A percentile compares a stretch with the other conserved stretches of the same genome.
Evolutionary conservation across 441 rosid genomes (phyloP).

Genomic region (Arabidopsis lyrata): DNA sequence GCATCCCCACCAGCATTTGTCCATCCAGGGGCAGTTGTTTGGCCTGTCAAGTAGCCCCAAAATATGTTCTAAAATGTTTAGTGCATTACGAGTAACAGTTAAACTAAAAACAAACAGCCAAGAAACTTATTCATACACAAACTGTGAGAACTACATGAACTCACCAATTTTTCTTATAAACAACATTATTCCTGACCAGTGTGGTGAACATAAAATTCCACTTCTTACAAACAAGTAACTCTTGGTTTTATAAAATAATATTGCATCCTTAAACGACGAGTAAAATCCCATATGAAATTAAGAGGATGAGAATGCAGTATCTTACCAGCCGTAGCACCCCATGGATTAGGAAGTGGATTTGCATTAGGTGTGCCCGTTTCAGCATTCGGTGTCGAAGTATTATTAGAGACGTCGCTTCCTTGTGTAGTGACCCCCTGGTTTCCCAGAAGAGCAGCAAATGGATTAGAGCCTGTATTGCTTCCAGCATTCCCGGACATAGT

Average conservation of each 20-base stretch:
- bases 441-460: constrained; percentile 73
- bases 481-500: constrained; percentile 59
- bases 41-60: constrained; percentile 49
- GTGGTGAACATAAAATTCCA: constrained; percentile 17
- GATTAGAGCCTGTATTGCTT: constrained; percentile 56
- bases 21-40: constrained; percentile 50
- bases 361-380: constrained; percentile 63
- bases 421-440: constrained; percentile 58
- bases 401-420: constrained; percentile 50
- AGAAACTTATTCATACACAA: constrained; percentile 12
- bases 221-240: constrained; percentile 9
- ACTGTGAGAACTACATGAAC: constrained; percentile 14
- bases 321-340: constrained; percentile 65
- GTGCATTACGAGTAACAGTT: neutral
- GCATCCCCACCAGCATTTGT: constrained; percentile 52
- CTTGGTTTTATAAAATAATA: neutral
- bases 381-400: constrained; percentile 50
- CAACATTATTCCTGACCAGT: neutral
- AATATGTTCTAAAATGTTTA: constrained; percentile 9
- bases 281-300: constrained; percentile 12
- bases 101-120: constrained; percentile 2
- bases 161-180: constrained; percentile 5
- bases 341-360: constrained; percentile 78
- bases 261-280: neutral
- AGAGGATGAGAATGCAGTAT: constrained; percentile 18